These are phyloP conservation scores for Cantharellus cinnabarinus DNA, from an alignment of 768 basidiomycete genomes.

Conservation along the genomic window DNA sequence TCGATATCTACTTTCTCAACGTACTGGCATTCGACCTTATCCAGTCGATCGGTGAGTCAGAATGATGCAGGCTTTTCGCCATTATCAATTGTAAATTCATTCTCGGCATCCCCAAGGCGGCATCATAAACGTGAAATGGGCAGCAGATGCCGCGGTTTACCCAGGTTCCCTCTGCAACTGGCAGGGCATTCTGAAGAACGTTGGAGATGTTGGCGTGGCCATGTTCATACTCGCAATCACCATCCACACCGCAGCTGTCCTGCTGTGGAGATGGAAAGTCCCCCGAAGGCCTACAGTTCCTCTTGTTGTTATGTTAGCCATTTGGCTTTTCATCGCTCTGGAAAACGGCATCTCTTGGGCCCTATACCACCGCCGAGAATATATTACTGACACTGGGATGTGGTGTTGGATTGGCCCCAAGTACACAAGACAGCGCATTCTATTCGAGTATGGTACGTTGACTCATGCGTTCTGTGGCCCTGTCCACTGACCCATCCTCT, in stretches of 20 bases:
- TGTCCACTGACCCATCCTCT: conserved; percentile 12
- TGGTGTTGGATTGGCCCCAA: conserved; percentile 8
- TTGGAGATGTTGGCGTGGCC: not conserved
- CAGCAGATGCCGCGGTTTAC: not conserved
- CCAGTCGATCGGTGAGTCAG: not conserved
- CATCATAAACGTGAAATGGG: not conserved
- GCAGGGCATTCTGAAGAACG: not conserved
- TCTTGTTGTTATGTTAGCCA: conserved; percentile 1
- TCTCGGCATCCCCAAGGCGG: not conserved
- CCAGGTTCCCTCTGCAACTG: not conserved
- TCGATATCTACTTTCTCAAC: not conserved
- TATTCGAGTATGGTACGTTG: conserved; percentile 7
- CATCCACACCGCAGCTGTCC: conserved; percentile 3
- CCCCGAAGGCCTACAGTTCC: not conserved
- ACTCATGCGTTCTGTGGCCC: conserved; percentile 19
- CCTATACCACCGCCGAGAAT: not conserved
- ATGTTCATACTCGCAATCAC: conserved; percentile 4
- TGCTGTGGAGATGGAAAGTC: conserved; percentile 2
- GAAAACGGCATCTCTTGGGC: not conserved
- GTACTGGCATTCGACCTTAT: not conserved
- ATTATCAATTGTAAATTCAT: not conserved
- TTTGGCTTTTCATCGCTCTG: conserved; percentile 5
- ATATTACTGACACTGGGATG: not conserved
- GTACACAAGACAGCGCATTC: not conserved
- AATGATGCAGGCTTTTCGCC: not conserved